A percentile compares a stretch with the other conserved stretches of the same genome.
phyloP scores from a whole-genome alignment of 139 green algal genomes.

The Coelastrella sp. region DNA sequence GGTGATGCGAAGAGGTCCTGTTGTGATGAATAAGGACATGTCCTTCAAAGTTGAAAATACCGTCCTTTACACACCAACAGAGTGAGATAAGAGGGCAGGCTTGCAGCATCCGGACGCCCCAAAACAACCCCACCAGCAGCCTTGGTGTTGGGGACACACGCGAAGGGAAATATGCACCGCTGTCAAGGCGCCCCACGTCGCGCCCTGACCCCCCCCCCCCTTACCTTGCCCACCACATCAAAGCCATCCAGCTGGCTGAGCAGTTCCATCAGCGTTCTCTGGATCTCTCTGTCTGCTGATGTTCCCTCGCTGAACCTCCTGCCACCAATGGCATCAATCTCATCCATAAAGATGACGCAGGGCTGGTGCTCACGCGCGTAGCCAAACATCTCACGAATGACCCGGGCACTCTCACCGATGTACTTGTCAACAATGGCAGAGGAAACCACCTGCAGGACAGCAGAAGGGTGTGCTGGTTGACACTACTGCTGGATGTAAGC shows the following conservation, averaged over 20 bases:
- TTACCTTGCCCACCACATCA: slow-evolving; percentile 93
- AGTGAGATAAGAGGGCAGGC: too few species aligned
- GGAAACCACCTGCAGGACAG: slow-evolving; percentile 86
- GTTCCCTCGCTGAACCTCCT: slow-evolving; percentile 97
- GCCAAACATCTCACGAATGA: slow-evolving; percentile 99
- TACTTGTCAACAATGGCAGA: slow-evolving; percentile 99
- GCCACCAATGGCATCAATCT: slow-evolving; percentile 99
- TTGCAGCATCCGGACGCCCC: too few species aligned
- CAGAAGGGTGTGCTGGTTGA: background rate
- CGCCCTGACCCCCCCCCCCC: background rate
- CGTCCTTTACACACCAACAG: too few species aligned
- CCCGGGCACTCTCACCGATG: slow-evolving; percentile 96
- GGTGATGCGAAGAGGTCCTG: too few species aligned
- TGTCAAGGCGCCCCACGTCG: background rate
- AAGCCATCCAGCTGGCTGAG: slow-evolving; percentile 99
- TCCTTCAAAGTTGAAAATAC: too few species aligned
- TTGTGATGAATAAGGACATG: too few species aligned
- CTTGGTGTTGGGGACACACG: too few species aligned
- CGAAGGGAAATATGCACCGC: too few species aligned
- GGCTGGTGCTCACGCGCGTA: slow-evolving; percentile 97
- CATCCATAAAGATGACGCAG: slow-evolving; percentile 99
- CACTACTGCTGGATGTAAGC: background rate
- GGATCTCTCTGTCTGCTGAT: slow-evolving; percentile 97
- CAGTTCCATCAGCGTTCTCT: slow-evolving; percentile 99
- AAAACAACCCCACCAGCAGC: too few species aligned